Percentiles rank a stretch among this genome's conserved stretches.
phyloP scores from a whole-genome alignment of 2,329 filamentous ascomycete species.

The Scedosporium minutisporum region DNA sequence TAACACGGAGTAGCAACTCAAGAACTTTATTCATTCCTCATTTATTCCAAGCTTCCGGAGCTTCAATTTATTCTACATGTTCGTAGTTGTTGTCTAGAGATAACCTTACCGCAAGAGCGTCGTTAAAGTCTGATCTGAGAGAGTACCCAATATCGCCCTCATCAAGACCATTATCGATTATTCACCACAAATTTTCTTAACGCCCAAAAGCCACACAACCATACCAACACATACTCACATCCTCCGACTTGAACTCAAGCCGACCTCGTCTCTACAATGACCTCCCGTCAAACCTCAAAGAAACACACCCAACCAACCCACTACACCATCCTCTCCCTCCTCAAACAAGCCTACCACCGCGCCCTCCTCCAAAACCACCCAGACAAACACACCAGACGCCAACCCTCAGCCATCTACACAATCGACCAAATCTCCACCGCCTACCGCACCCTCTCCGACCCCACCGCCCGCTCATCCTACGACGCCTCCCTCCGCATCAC shows the following conservation, averaged over 20 bases:
- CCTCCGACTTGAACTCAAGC: not conserved
- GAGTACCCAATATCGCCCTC: no score
- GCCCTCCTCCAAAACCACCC: constrained; percentile 58
- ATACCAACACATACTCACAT: not conserved
- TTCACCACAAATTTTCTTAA: no score
- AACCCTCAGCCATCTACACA: constrained; percentile 26
- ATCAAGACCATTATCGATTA: no score
- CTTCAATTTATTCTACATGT: no score
- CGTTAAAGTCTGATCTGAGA: no score
- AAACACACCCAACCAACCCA: constrained; percentile 32
- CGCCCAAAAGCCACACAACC: not conserved
- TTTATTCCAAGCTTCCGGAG: no score
- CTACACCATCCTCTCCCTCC: constrained; percentile 50
- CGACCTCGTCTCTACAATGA: not conserved
- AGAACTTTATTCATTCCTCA: no score
- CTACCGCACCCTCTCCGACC: constrained; percentile 44
- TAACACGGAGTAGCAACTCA: no score
- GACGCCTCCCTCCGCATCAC: constrained; percentile 35
- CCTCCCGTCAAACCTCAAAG: not conserved
- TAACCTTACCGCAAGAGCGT: no score
- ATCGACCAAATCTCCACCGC: constrained; percentile 56
- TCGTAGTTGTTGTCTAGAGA: no score
- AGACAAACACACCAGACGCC: constrained; percentile 35
- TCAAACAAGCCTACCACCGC: constrained; percentile 55
- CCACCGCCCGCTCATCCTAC: constrained; percentile 40